Percentiles rank a stretch among this genome's conserved stretches.
Conservation (phyloP, 148 eudicot genomes). For the Arbutus unedo region DNA sequence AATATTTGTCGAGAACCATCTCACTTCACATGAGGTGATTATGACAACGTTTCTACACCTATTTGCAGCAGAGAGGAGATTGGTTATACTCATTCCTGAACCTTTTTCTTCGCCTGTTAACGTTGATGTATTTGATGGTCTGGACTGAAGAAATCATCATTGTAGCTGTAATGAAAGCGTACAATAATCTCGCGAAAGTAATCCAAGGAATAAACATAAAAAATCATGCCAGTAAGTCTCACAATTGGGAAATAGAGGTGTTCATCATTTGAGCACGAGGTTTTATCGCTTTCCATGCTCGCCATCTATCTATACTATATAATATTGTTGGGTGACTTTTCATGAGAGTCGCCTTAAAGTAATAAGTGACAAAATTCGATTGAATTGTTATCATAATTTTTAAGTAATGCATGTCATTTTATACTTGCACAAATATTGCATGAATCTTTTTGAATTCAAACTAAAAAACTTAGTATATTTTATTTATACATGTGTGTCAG, state of each 20-base stretch:
- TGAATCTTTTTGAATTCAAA: no score
- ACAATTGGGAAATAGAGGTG: background rate
- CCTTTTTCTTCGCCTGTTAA: background rate
- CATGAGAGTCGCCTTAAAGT: no score
- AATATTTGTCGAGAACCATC: background rate
- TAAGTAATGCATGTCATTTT: no score
- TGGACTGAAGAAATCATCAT: background rate
- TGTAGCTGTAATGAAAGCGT: background rate
- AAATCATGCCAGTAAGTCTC: background rate
- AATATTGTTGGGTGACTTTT: no score
- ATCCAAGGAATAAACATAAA: background rate
- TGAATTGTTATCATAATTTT: no score
- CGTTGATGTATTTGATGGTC: background rate
- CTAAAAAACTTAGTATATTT: no score
- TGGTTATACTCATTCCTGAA: background rate
- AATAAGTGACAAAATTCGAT: no score
- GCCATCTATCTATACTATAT: background rate
- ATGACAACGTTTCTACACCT: no score
- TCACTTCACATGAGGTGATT: background rate
- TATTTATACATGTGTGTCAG: no score
- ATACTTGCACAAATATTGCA: no score
- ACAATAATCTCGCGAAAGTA: background rate
- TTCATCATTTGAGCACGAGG: background rate
- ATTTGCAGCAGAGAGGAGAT: background rate
- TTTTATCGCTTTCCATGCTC: background rate